phyloP scores from a whole-genome alignment of 1,139 yeast genomes.

The Pichia sp. region DNA sequence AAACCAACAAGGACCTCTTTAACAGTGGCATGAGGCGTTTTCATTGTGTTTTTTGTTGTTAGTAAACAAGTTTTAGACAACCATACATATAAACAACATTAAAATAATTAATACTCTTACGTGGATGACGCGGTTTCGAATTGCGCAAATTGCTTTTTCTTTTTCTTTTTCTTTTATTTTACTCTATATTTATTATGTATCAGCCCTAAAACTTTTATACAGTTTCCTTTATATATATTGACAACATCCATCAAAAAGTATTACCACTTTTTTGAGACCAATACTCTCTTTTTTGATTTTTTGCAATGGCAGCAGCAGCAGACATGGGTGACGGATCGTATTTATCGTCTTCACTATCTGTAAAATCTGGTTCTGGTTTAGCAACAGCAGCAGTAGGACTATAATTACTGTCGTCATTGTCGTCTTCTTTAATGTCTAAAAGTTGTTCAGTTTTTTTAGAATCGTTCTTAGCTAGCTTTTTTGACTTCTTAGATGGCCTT shows the following conservation, averaged over 20 bases:
- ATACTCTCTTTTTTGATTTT: constrained; percentile 36
- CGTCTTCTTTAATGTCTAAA: constrained; percentile 10
- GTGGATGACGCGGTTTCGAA: neutral
- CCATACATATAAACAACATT: neutral
- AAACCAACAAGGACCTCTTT: neutral
- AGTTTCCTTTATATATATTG: neutral
- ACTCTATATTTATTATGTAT: neutral
- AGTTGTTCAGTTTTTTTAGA: constrained; percentile 10
- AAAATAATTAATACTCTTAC: too few relatives aligned
- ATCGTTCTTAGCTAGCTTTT: neutral
- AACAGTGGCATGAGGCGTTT: neutral
- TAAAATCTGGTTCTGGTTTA: constrained; percentile 7
- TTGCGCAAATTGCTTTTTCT: neutral
- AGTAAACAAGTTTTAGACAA: too few relatives aligned
- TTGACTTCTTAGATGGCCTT: constrained; percentile 2
- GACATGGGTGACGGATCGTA: constrained; percentile 19
- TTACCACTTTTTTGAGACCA: constrained; percentile 37
- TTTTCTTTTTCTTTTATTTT: neutral
- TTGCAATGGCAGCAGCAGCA: constrained; percentile 6
- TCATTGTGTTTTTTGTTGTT: too few relatives aligned
- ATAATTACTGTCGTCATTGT: constrained; percentile 1
- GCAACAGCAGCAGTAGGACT: neutral
- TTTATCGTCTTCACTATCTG: constrained; percentile 24
- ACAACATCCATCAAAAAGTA: constrained; percentile 10
- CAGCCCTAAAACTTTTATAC: neutral